Percentiles rank a stretch among this genome's conserved stretches.
phyloP scores from a whole-genome alignment of 352 stramenopile species.

The Blastocystis sp. region DNA sequence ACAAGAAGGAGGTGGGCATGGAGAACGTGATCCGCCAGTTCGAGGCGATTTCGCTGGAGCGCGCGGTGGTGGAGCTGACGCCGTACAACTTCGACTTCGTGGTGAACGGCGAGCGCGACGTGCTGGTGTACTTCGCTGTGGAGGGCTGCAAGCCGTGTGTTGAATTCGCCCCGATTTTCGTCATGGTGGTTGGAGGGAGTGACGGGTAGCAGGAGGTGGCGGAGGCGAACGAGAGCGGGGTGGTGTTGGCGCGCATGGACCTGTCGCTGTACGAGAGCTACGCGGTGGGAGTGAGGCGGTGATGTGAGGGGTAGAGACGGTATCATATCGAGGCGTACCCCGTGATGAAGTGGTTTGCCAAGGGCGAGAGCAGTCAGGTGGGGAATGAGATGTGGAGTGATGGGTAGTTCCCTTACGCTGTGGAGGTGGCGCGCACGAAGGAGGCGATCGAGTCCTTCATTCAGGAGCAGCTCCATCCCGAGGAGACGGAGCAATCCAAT shows the following conservation, averaged over 20 bases:
- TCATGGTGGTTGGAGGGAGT: not conserved
- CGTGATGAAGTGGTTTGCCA: not conserved
- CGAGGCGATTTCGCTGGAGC: slow-evolving; percentile 37
- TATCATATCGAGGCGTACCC: not conserved
- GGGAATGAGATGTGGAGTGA: not conserved
- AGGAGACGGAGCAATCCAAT: not conserved
- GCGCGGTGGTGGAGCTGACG: slow-evolving; percentile 22
- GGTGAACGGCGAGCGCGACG: slow-evolving; percentile 27
- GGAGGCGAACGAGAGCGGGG: slow-evolving; percentile 9
- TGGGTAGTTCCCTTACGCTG: not conserved
- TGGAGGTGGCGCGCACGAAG: not conserved
- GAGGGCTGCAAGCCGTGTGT: slow-evolving; percentile 13
- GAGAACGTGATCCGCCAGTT: slow-evolving; percentile 69
- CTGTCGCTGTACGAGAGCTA: not conserved
- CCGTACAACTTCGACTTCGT: slow-evolving; percentile 63
- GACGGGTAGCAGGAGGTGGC: slow-evolving; percentile 12
- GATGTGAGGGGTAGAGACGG: not conserved
- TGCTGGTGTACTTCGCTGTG: slow-evolving; percentile 36
- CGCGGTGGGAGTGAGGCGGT: not conserved
- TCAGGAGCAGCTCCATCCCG: not conserved
- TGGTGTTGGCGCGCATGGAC: slow-evolving; percentile 53
- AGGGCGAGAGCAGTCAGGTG: not conserved
- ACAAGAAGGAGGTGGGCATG: not conserved
- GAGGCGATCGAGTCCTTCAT: not conserved
- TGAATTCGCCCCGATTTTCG: slow-evolving; percentile 2